Conservation (phyloP, 352 stramenopile species). For the Phytophthora quininea region DNA sequence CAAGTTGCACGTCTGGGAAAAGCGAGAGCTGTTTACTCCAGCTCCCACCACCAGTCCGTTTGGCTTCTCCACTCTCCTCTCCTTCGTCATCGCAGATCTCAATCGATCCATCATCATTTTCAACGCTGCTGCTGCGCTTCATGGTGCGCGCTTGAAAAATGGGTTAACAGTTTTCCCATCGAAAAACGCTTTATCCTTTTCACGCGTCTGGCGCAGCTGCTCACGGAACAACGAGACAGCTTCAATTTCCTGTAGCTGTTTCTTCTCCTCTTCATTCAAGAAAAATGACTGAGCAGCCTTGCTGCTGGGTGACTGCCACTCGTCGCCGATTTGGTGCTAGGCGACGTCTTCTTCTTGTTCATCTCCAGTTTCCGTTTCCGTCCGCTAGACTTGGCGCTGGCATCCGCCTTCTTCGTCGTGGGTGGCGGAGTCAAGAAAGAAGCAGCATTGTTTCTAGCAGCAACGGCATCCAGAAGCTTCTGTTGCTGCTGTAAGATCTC, state of each 20-base stretch:
- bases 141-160: constrained; percentile 55
- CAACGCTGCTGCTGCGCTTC: constrained; percentile 29
- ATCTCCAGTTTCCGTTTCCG: constrained; percentile 75
- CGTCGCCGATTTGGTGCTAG: constrained; percentile 25
- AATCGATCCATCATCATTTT: constrained; percentile 28
- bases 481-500: constrained; percentile 52
- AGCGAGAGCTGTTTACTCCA: constrained; percentile 47
- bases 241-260: constrained; percentile 76
- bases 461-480: constrained; percentile 37
- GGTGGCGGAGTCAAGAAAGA: constrained; percentile 43
- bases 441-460: constrained; percentile 28
- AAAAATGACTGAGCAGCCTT: constrained; percentile 64
- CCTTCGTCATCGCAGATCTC: constrained; percentile 35
- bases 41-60: constrained; percentile 17
- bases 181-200: constrained; percentile 79
- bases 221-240: constrained; percentile 66
- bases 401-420: constrained; percentile 26
- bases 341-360: constrained; percentile 54
- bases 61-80: constrained; percentile 11
- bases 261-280: constrained; percentile 65
- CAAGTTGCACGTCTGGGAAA: constrained; percentile 61
- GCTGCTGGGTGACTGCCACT: constrained; percentile 18
- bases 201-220: constrained; percentile 63
- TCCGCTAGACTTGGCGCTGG: constrained; percentile 18
- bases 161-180: constrained; percentile 60